Evolutionary conservation across 176 grass and related monocot genomes (phyloP).

Genomic region (Puya raimondii): DNA sequence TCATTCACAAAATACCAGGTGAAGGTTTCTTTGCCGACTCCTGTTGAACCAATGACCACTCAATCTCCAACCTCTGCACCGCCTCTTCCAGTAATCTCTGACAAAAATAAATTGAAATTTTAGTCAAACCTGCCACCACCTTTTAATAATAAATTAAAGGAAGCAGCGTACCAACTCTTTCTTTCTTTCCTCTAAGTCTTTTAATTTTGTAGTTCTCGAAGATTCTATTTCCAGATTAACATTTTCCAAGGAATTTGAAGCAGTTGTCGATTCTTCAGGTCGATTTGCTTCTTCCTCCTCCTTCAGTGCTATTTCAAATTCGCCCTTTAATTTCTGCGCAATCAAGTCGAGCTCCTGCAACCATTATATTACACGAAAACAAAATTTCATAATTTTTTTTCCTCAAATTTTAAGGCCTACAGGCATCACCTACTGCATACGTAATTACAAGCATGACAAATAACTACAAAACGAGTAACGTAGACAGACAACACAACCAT

Average conservation of each 20-base stretch:
- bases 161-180: constrained; percentile 41
- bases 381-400: too few relatives aligned
- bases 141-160: constrained; percentile 10
- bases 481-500: too few relatives aligned
- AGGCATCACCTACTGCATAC: too few relatives aligned
- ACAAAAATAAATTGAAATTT: constrained; percentile 2
- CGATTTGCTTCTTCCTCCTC: constrained; percentile 32
- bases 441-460: too few relatives aligned
- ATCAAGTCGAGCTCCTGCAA: constrained; percentile 53
- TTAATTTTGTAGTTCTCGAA: constrained; percentile 38
- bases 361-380: neutral
- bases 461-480: too few relatives aligned
- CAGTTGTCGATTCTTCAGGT: constrained; percentile 31
- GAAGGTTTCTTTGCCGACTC: constrained; percentile 75
- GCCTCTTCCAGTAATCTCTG: constrained; percentile 54
- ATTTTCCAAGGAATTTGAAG: constrained; percentile 37
- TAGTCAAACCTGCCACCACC: neutral
- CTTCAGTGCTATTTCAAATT: constrained; percentile 46
- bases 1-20: constrained; percentile 40
- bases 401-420: too few relatives aligned
- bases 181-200: constrained; percentile 74
- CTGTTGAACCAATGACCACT: constrained; percentile 57
- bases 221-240: constrained; percentile 41
- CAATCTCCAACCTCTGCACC: constrained; percentile 58
- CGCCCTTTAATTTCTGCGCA: constrained; percentile 50